Evolutionary conservation across 805 yeast species (phyloP).

Genomic region (Millerozyma acaciae): DNA sequence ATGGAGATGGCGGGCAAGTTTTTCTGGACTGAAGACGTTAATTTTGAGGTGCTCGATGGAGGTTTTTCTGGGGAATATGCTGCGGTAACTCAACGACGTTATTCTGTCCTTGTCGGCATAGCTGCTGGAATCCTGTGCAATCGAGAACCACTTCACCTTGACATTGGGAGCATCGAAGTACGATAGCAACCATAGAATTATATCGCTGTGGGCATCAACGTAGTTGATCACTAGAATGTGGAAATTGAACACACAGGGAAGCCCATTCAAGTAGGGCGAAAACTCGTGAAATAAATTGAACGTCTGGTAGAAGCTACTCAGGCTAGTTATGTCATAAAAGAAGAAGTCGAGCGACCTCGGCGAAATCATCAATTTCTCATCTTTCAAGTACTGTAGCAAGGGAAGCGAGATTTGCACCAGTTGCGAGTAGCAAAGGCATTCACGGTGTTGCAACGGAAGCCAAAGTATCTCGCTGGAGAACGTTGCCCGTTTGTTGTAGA

Average conservation of each 20-base stretch:
- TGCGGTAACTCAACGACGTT: constrained; percentile 10
- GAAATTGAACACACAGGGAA: neutral
- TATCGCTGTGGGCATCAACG: too few relatives aligned
- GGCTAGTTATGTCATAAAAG: constrained; percentile 11
- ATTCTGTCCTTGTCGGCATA: neutral
- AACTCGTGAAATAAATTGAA: neutral
- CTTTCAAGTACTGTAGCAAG: constrained; percentile 14
- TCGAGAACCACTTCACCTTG: constrained; percentile 11
- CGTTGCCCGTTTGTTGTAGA: constrained; percentile 2
- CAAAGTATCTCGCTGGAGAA: constrained; percentile 5
- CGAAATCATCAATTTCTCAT: constrained; percentile 14
- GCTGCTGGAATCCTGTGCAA: constrained; percentile 8
- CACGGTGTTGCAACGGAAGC: neutral
- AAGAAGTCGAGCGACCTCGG: constrained; percentile 16
- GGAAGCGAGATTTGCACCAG: constrained; percentile 1
- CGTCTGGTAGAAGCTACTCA: constrained; percentile 3
- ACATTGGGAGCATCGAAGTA: constrained; percentile 5
- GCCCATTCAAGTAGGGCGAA: neutral
- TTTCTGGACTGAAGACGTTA: constrained; percentile 16
- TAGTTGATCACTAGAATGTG: too few relatives aligned
- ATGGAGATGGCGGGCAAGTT: too few relatives aligned
- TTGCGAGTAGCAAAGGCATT: neutral
- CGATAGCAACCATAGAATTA: constrained; percentile 3
- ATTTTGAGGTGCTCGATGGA: constrained; percentile 13
- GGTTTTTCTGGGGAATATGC: constrained; percentile 9